These are phyloP conservation scores for Akanthomyces muscarius DNA, from an alignment of 2,329 filamentous ascomycete species.

Conservation along the genomic window DNA sequence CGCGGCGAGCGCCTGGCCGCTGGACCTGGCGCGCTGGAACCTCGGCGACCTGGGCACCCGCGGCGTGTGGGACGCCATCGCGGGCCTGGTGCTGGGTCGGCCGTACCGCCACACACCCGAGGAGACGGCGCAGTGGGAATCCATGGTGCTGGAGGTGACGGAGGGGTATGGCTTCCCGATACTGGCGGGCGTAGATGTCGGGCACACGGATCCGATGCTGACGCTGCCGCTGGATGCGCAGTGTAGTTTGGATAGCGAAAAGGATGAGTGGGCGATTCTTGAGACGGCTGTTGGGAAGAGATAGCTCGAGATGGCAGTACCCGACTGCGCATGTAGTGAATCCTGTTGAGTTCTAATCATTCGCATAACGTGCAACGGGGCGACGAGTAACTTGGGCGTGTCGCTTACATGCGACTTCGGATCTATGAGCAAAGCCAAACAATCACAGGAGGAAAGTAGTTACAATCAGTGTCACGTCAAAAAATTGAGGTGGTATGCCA, in stretches of 20 bases:
- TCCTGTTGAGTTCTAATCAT: no score
- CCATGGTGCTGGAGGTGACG: slow-evolving; percentile 26
- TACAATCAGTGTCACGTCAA: not conserved
- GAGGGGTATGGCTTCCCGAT: slow-evolving; percentile 32
- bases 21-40: slow-evolving; percentile 25
- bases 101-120: slow-evolving; percentile 32
- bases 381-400: no score
- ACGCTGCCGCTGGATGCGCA: slow-evolving; percentile 33
- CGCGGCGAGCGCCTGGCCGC: not conserved
- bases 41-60: slow-evolving; percentile 35
- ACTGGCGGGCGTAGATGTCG: slow-evolving; percentile 35
- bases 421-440: no score
- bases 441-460: no score
- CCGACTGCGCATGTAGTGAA: no score
- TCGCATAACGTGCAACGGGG: no score
- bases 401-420: no score
- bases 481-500: not conserved
- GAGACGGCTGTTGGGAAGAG: slow-evolving; percentile 16
- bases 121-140: slow-evolving; percentile 24
- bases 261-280: slow-evolving; percentile 29
- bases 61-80: slow-evolving; percentile 34
- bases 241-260: slow-evolving; percentile 30
- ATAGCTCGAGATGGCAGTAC: not conserved
- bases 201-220: slow-evolving; percentile 35
- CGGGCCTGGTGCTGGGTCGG: slow-evolving; percentile 34